Evolutionary conservation across 1,284 basidiomycete genomes (phyloP).

Genomic region (Papiliotrema flavescens): DNA sequence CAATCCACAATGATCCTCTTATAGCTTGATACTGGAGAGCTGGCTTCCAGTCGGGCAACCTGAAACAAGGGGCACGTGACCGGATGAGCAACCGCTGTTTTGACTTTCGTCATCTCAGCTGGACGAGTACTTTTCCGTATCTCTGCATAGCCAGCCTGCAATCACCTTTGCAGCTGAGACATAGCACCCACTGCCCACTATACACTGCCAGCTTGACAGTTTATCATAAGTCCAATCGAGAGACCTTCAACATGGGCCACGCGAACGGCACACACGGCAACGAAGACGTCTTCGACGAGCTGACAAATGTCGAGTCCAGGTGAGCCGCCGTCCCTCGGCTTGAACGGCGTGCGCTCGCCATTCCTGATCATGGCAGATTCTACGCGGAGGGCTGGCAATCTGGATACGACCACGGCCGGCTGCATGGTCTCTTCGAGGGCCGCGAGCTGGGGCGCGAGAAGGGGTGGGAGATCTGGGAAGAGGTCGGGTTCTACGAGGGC

Average conservation of each 20-base stretch:
- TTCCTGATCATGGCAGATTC: slow-evolving; percentile 56
- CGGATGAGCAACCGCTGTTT: too few species aligned
- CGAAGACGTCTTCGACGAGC: not conserved
- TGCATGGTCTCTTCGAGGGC: slow-evolving; percentile 89
- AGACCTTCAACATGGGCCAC: not conserved
- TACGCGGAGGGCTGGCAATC: slow-evolving; percentile 72
- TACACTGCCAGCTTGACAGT: too few species aligned
- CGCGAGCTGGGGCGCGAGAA: slow-evolving; percentile 85
- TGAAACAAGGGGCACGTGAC: too few species aligned
- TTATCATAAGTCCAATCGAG: too few species aligned
- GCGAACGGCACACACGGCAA: not conserved
- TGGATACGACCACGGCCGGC: slow-evolving; percentile 76
- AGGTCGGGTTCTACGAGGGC: slow-evolving; percentile 88
- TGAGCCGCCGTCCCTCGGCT: slow-evolving; percentile 1
- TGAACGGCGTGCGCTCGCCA: not conserved
- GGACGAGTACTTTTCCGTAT: not conserved
- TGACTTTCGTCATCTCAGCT: too few species aligned
- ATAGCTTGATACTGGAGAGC: too few species aligned
- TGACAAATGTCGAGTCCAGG: slow-evolving; percentile 17
- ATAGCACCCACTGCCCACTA: too few species aligned
- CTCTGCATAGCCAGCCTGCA: not conserved
- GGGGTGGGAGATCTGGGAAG: slow-evolving; percentile 95
- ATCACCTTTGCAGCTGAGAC: not conserved
- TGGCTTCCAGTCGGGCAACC: too few species aligned
- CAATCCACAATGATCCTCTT: too few species aligned